phyloP scores from a whole-genome alignment of 2,329 filamentous ascomycete genomes.

The Fusarium mexicanum region DNA sequence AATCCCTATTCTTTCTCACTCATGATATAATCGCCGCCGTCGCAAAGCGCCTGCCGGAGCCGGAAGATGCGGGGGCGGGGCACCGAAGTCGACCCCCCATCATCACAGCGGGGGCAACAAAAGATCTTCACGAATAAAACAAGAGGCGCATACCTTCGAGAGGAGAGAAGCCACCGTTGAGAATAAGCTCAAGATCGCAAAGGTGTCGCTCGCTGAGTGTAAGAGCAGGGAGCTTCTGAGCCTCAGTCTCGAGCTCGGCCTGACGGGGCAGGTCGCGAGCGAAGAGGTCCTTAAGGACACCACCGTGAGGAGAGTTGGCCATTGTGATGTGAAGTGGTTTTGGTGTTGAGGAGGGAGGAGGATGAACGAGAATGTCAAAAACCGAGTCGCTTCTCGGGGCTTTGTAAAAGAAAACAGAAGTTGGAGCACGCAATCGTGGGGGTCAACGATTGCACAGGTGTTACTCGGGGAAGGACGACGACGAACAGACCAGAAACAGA shows the following conservation, averaged over 20 bases:
- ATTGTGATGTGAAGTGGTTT: conserved; percentile 53
- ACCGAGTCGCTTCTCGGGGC: conserved; percentile 15
- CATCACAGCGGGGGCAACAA: conserved; percentile 15
- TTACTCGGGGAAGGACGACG: conserved; percentile 14
- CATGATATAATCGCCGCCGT: conserved; percentile 1
- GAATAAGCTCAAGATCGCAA: conserved; percentile 95
- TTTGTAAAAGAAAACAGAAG: conserved; percentile 24
- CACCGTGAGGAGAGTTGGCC: conserved; percentile 83
- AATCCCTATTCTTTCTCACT: conserved; percentile 18
- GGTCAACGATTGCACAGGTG: conserved; percentile 36
- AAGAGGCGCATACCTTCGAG: conserved; percentile 79
- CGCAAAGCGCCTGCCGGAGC: conserved; percentile 12
- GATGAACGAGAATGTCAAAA: conserved; percentile 7
- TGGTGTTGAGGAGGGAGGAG: background rate
- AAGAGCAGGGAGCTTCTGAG: conserved; percentile 86
- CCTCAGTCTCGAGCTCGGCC: conserved; percentile 81
- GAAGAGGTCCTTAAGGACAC: conserved; percentile 96
- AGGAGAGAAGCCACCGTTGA: conserved; percentile 97
- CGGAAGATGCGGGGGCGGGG: conserved; percentile 42
- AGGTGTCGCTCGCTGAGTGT: conserved; percentile 92
- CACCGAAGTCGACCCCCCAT: conserved; percentile 24
- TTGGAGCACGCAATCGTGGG: conserved; percentile 48
- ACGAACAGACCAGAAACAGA: conserved; percentile 21
- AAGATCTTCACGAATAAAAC: background rate
- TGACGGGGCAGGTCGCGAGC: conserved; percentile 90